Evolutionary conservation across 495 filamentous ascomycete genomes (phyloP).

Genomic region (Aspergillus avenaceus): DNA sequence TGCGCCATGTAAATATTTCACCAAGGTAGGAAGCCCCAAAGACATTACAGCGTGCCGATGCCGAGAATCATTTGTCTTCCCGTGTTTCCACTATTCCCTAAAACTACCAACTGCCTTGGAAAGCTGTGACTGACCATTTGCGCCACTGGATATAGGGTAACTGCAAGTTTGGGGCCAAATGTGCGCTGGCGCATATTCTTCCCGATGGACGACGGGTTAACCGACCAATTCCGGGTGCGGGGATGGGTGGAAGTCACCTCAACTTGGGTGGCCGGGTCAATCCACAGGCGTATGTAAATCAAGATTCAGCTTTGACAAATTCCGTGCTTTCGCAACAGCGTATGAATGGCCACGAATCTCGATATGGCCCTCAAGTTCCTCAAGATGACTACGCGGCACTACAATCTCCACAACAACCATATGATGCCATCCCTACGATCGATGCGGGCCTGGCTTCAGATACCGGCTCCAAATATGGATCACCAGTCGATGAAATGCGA

Average conservation of each 20-base stretch:
- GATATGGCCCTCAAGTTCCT: conserved; percentile 33
- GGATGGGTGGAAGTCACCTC: conserved; percentile 50
- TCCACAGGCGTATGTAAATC: conserved; percentile 57
- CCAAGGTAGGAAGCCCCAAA: conserved; percentile 63
- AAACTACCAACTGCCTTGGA: no score
- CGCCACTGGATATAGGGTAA: conserved; percentile 65
- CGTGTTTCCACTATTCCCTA: no score
- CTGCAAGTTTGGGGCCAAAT: conserved; percentile 98
- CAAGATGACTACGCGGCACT: conserved; percentile 44
- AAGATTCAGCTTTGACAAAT: conserved; percentile 76
- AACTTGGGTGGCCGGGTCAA: conserved; percentile 71
- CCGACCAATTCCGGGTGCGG: conserved; percentile 44
- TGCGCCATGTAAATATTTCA: conserved; percentile 94
- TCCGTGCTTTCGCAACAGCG: conserved; percentile 74
- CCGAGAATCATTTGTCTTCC: background rate
- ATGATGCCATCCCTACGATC: conserved; percentile 65
- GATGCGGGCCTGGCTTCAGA: conserved; percentile 77
- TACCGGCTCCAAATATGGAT: conserved; percentile 77
- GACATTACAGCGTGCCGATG: background rate
- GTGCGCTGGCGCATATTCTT: conserved; percentile 91
- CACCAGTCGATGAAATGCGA: conserved; percentile 74
- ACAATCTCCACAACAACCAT: conserved; percentile 39
- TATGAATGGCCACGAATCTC: conserved; percentile 43
- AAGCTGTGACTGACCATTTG: conserved; percentile 8
- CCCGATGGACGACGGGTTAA: conserved; percentile 92